Evolutionary conservation across 2,329 filamentous ascomycete genomes (phyloP).

Genomic region (Alternaria sp.): DNA sequence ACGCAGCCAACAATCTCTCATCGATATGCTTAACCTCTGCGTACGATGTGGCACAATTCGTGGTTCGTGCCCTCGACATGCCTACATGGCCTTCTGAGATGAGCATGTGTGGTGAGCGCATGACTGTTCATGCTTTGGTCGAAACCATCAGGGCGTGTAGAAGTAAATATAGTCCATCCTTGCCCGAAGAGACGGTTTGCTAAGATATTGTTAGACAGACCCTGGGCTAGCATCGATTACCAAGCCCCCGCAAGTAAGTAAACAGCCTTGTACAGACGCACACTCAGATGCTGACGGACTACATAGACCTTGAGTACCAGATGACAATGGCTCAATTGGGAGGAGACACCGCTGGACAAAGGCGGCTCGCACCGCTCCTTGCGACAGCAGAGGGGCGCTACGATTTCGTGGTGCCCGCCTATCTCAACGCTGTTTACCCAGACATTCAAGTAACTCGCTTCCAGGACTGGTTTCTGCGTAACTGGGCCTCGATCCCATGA

Average conservation of each 20-base stretch:
- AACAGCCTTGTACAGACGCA: not conserved
- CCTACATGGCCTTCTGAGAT: conserved; percentile 73
- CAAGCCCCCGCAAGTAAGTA: conserved; percentile 56
- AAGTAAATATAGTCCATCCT: conserved; percentile 26
- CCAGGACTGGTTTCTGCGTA: conserved; percentile 50
- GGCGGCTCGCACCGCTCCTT: conserved; percentile 66
- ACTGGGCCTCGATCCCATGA: conserved; percentile 48
- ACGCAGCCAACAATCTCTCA: conserved; percentile 55
- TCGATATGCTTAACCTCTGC: conserved; percentile 73
- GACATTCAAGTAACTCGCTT: conserved; percentile 50
- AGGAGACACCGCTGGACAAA: conserved; percentile 47
- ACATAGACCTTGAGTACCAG: conserved; percentile 56
- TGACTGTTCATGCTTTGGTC: conserved; percentile 69
- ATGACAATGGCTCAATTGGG: conserved; percentile 54
- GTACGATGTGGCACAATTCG: conserved; percentile 74
- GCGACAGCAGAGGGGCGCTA: conserved; percentile 75
- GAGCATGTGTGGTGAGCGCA: conserved; percentile 72
- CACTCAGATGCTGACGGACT: conserved; percentile 3
- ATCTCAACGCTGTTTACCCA: conserved; percentile 63
- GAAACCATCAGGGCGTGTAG: conserved; percentile 55
- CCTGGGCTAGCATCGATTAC: conserved; percentile 49
- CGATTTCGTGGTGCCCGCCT: conserved; percentile 66
- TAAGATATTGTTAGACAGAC: conserved; percentile 36
- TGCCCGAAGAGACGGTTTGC: not conserved
- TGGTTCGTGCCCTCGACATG: conserved; percentile 74